phyloP scores from a whole-genome alignment of 2,329 filamentous ascomycete genomes.

The Penicillium sp. region DNA sequence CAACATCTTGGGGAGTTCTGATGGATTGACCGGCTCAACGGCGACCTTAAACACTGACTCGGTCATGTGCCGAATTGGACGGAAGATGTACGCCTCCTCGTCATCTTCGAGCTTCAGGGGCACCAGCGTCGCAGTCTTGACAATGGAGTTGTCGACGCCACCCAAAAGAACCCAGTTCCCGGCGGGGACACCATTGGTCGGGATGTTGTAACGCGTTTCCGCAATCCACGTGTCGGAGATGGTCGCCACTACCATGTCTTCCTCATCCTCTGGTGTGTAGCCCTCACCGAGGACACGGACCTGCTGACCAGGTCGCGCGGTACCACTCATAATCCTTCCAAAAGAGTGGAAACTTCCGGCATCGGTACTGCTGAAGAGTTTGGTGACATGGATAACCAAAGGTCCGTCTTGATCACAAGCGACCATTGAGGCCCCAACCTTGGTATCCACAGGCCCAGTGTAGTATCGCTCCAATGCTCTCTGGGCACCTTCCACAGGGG shows the following conservation, averaged over 20 bases:
- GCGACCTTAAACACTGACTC: conserved; percentile 97
- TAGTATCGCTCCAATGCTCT: conserved; percentile 82
- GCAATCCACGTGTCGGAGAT: conserved; percentile 85
- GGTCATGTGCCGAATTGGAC: conserved; percentile 87
- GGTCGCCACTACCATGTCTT: conserved; percentile 89
- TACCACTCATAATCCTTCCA: conserved; percentile 89
- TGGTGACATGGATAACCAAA: conserved; percentile 86
- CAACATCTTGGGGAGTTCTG: conserved; percentile 96
- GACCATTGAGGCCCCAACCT: conserved; percentile 75
- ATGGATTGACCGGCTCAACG: conserved; percentile 96
- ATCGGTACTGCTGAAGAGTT: conserved; percentile 85
- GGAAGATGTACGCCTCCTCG: conserved; percentile 94
- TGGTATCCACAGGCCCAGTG: conserved; percentile 81
- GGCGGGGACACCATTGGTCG: conserved; percentile 86
- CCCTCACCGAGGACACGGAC: conserved; percentile 92
- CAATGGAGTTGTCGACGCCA: conserved; percentile 95
- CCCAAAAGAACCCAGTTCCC: conserved; percentile 91
- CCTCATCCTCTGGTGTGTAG: conserved; percentile 94
- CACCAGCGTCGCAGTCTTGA: conserved; percentile 92
- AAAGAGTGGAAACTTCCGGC: conserved; percentile 89
- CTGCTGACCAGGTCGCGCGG: conserved; percentile 73
- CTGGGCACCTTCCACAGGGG: conserved; percentile 73
- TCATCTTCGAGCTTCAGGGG: conserved; percentile 75
- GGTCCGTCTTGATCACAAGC: conserved; percentile 86
- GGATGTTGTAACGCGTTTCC: conserved; percentile 89